These are phyloP conservation scores for Geum urbanum DNA, from an alignment of 306 rosid genomes.

Conservation along the genomic window DNA sequence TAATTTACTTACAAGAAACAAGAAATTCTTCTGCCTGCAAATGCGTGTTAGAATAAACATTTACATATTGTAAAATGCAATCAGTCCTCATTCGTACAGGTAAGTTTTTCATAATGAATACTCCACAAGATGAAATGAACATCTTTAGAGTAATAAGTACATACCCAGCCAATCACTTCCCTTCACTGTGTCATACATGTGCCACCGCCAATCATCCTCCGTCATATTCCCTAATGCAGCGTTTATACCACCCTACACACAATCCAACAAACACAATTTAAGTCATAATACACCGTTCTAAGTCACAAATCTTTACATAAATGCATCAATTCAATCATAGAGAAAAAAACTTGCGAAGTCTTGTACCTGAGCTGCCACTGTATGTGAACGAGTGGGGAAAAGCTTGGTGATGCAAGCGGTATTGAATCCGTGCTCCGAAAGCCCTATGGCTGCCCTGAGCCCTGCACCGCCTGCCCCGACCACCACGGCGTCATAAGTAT, in stretches of 20 bases:
- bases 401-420: conserved; percentile 96
- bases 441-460: conserved; percentile 89
- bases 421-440: conserved; percentile 91
- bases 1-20: conserved; percentile 3
- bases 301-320: not conserved
- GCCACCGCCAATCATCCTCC: conserved; percentile 99
- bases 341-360: not conserved
- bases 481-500: conserved; percentile 80
- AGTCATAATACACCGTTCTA: too few species aligned
- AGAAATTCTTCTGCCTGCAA: not conserved
- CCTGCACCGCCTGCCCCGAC: conserved; percentile 99
- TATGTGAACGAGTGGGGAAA: conserved; percentile 96
- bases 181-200: conserved; percentile 92
- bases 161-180: conserved; percentile 96
- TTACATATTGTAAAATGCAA: not conserved
- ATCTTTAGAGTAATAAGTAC: conserved; percentile 3
- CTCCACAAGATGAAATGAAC: not conserved
- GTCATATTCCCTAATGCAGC: conserved; percentile 90
- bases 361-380: conserved; percentile 96
- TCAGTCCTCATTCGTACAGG: not conserved
- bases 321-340: conserved; percentile 1
- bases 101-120: not conserved
- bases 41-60: not conserved
- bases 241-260: conserved; percentile 78
- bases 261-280: conserved; percentile 14